phyloP scores from a whole-genome alignment of 352 stramenopile species.

The Globisporangium okanoganense region DNA sequence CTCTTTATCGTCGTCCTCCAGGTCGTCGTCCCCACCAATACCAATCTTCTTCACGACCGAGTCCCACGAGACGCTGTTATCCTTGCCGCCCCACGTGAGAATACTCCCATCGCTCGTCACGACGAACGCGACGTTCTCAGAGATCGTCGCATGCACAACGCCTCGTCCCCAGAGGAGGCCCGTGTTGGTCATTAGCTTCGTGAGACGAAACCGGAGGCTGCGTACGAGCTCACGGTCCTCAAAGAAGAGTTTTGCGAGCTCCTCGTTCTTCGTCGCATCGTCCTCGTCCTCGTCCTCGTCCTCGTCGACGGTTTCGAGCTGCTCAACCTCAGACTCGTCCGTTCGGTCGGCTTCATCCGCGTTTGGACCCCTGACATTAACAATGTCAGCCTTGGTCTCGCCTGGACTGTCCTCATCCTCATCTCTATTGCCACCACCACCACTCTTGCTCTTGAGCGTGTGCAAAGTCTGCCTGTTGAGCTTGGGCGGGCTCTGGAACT shows the following conservation, averaged over 20 bases:
- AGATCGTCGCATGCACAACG: conserved; percentile 70
- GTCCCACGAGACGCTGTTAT: conserved; percentile 35
- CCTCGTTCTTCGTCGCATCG: conserved; percentile 34
- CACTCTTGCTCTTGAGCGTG: conserved; percentile 15
- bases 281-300: neutral
- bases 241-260: conserved; percentile 65
- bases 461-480: conserved; percentile 39
- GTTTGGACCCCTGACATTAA: neutral
- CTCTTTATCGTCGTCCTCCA: conserved; percentile 15
- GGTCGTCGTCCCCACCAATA: conserved; percentile 14
- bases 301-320: neutral
- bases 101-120: conserved; percentile 79
- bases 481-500: conserved; percentile 55
- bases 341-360: neutral
- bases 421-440: neutral
- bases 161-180: conserved; percentile 87
- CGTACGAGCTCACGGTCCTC: conserved; percentile 61
- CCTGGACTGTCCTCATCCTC: neutral
- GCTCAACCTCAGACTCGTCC: conserved; percentile 1
- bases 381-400: neutral
- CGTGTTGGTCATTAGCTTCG: conserved; percentile 85
- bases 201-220: conserved; percentile 60
- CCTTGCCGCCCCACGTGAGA: conserved; percentile 88
- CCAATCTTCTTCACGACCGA: conserved; percentile 22
- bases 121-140: conserved; percentile 85